Percentiles rank a stretch among this genome's conserved stretches.
phyloP scores from a whole-genome alignment of 2,329 filamentous ascomycete species.

The Sporothrix curviconia region DNA sequence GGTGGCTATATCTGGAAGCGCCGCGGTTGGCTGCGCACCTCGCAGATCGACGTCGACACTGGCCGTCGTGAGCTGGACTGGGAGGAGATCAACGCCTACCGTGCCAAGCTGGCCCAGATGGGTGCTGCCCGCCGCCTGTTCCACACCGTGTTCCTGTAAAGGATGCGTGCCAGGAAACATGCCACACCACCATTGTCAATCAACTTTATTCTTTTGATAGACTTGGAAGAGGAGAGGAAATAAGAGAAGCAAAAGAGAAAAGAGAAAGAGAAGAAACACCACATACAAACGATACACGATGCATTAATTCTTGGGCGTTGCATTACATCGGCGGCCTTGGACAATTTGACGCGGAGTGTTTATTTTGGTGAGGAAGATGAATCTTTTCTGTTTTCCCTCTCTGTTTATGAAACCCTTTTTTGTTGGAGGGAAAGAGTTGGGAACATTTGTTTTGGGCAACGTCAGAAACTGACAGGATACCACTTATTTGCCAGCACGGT shows the following conservation, averaged over 20 bases:
- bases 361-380: too few species aligned
- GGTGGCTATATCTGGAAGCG: constrained; percentile 59
- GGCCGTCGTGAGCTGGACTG: constrained; percentile 58
- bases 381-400: too few species aligned
- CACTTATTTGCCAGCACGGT: not conserved
- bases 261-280: too few species aligned
- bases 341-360: too few species aligned
- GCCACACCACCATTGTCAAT: not conserved
- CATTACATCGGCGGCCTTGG: too few species aligned
- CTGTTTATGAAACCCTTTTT: too few species aligned
- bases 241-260: too few species aligned
- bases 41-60: constrained; percentile 61
- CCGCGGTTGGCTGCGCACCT: constrained; percentile 47
- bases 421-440: not conserved
- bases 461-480: not conserved
- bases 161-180: not conserved
- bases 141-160: constrained; percentile 12
- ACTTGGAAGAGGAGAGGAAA: too few species aligned
- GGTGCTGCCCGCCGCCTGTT: constrained; percentile 15
- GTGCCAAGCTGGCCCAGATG: constrained; percentile 17
- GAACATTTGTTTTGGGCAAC: not conserved
- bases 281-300: too few species aligned
- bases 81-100: constrained; percentile 32
- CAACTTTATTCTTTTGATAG: not conserved
- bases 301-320: too few species aligned